Percentiles rank a stretch among this genome's conserved stretches.
phyloP scores from a whole-genome alignment of 768 basidiomycete species.

The Macrocybe gigantea region DNA sequence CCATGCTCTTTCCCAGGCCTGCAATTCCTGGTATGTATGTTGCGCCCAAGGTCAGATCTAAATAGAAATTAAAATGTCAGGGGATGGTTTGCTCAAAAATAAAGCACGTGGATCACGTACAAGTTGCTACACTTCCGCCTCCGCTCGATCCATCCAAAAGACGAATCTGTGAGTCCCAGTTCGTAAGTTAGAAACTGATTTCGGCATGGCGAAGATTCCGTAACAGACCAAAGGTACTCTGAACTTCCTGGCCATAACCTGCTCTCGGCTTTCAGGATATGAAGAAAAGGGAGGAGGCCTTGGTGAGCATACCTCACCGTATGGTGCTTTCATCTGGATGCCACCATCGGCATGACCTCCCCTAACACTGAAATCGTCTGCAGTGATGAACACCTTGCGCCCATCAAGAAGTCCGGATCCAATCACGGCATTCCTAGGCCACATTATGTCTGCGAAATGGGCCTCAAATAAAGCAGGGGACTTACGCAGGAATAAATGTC shows the following conservation, averaged over 20 bases:
- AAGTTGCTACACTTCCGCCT: slow-evolving; percentile 33
- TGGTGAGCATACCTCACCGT: slow-evolving; percentile 27
- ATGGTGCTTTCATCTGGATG: slow-evolving; percentile 30
- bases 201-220: not conserved
- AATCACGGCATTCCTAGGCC: slow-evolving; percentile 27
- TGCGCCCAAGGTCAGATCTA: slow-evolving; percentile 29
- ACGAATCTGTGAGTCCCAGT: slow-evolving; percentile 20
- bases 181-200: not conserved
- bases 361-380: slow-evolving; percentile 36
- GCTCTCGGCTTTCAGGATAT: not conserved
- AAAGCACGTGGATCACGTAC: slow-evolving; percentile 12
- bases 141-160: slow-evolving; percentile 37
- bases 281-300: not conserved
- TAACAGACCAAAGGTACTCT: slow-evolving; percentile 28
- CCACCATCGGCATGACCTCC: slow-evolving; percentile 39
- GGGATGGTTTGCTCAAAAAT: not conserved
- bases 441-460: not conserved
- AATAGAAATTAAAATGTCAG: not conserved
- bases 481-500: slow-evolving; percentile 31
- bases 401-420: slow-evolving; percentile 28
- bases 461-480: not conserved
- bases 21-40: slow-evolving; percentile 32
- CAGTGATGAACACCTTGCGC: slow-evolving; percentile 31
- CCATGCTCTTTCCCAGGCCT: slow-evolving; percentile 30
- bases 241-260: slow-evolving; percentile 27